Conservation (phyloP, 2,329 filamentous ascomycete genomes). For the Tothia fuscella region DNA sequence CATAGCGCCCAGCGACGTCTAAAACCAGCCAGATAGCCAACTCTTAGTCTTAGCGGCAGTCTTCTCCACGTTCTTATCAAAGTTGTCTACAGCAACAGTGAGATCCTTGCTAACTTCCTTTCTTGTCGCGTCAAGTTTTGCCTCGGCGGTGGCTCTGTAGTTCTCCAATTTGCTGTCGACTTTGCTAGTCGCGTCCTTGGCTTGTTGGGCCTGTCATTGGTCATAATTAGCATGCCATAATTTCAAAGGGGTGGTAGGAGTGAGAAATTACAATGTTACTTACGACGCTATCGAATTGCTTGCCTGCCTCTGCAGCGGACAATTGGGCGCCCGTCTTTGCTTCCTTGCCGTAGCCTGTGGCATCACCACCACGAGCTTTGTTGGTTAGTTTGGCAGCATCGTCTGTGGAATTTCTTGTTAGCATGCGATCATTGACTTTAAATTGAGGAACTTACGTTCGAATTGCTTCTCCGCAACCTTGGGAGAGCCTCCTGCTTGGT, state of each 20-base stretch:
- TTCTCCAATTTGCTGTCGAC: slow-evolving; percentile 48
- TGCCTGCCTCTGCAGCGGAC: slow-evolving; percentile 26
- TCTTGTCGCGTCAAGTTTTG: slow-evolving; percentile 48
- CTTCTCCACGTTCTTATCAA: slow-evolving; percentile 72
- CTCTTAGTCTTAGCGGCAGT: slow-evolving; percentile 72
- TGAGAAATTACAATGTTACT: too few species aligned
- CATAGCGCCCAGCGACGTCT: slow-evolving; percentile 6
- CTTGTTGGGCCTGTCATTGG: slow-evolving; percentile 24
- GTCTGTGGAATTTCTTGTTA: slow-evolving; percentile 37
- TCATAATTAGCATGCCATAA: not conserved
- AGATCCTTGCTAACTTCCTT: slow-evolving; percentile 48
- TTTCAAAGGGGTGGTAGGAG: not conserved
- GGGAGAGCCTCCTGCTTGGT: slow-evolving; percentile 68
- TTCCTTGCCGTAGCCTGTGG: slow-evolving; percentile 51
- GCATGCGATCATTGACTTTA: not conserved
- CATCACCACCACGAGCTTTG: slow-evolving; percentile 48
- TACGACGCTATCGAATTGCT: slow-evolving; percentile 52
- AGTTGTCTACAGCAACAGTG: slow-evolving; percentile 53
- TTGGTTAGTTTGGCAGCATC: slow-evolving; percentile 61
- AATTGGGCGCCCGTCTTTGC: slow-evolving; percentile 52
- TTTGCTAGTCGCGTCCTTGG: slow-evolving; percentile 42
- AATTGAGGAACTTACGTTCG: slow-evolving; percentile 50
- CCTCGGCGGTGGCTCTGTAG: slow-evolving; percentile 45
- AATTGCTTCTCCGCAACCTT: slow-evolving; percentile 76
- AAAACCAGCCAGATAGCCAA: slow-evolving; percentile 74